These are phyloP conservation scores for Cladophialophora immunda DNA, from an alignment of 2,329 filamentous ascomycete genomes.

Conservation along the genomic window DNA sequence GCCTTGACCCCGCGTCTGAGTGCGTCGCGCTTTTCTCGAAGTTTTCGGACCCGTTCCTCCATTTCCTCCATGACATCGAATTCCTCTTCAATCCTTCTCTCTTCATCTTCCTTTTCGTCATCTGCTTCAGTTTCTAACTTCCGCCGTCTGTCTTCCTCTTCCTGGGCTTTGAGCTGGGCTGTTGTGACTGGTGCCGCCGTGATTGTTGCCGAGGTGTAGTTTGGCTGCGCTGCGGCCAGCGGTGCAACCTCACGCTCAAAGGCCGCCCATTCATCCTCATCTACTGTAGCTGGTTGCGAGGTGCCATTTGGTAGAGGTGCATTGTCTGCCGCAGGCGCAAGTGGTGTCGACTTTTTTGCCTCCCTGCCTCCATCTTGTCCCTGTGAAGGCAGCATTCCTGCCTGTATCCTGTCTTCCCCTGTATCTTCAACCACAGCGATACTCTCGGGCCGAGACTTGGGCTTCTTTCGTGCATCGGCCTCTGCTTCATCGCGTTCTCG, in stretches of 20 bases:
- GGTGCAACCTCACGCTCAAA: slow-evolving; percentile 83
- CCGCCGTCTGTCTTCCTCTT: slow-evolving; percentile 57
- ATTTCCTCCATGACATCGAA: slow-evolving; percentile 85
- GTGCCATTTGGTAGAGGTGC: slow-evolving; percentile 19
- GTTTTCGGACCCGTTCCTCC: slow-evolving; percentile 72
- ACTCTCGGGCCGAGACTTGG: slow-evolving; percentile 42
- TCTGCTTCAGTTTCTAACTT: slow-evolving; percentile 66
- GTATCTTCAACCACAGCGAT: slow-evolving; percentile 40
- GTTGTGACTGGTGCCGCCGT: slow-evolving; percentile 73
- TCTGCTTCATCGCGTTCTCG: slow-evolving; percentile 31
- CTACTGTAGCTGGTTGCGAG: slow-evolving; percentile 51
- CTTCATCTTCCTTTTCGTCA: slow-evolving; percentile 79
- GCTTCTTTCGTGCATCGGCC: slow-evolving; percentile 34
- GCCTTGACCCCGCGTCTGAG: slow-evolving; percentile 57
- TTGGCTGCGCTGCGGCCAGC: slow-evolving; percentile 46
- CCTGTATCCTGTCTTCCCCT: neutral
- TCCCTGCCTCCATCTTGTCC: neutral
- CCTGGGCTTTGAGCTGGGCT: slow-evolving; percentile 66
- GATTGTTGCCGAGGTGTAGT: slow-evolving; percentile 65
- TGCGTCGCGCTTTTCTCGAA: slow-evolving; percentile 76
- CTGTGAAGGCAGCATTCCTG: slow-evolving; percentile 1
- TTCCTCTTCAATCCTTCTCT: slow-evolving; percentile 75
- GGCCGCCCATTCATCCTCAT: slow-evolving; percentile 85
- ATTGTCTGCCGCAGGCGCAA: neutral
- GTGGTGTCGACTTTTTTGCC: neutral